Conservation (phyloP, 202 grass and related monocot genomes). For the Digitaria exilis region DNA sequence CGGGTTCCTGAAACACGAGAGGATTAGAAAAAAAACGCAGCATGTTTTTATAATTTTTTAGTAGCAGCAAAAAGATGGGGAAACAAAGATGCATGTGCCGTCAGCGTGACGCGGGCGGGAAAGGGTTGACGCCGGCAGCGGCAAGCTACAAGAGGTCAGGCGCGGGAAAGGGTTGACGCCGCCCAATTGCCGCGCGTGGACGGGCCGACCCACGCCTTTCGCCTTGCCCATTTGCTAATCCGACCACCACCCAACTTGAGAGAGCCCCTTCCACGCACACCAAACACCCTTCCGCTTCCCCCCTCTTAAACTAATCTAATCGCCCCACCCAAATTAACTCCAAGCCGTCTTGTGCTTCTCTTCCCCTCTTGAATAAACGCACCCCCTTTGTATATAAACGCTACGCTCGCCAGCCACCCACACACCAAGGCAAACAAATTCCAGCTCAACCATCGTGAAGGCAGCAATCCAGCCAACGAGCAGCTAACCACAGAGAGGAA, state of each 20-base stretch:
- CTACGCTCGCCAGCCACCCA: constrained; percentile 17
- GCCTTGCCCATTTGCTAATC: not conserved
- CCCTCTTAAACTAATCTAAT: constrained; percentile 29
- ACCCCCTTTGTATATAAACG: constrained; percentile 44
- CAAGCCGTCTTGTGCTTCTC: constrained; percentile 6
- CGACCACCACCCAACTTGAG: constrained; percentile 35
- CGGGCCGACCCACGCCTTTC: not conserved
- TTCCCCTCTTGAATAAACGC: not conserved
- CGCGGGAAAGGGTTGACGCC: not conserved
- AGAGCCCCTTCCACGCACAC: constrained; percentile 53
- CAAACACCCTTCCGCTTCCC: constrained; percentile 26
- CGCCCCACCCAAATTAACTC: constrained; percentile 29
- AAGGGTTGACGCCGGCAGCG: constrained; percentile 8
- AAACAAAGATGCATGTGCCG: not conserved
- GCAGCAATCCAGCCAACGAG: not conserved
- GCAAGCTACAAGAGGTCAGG: not conserved
- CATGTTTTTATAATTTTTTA: not conserved
- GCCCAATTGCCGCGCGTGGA: constrained; percentile 42
- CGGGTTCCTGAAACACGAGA: not conserved
- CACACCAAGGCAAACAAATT: not conserved
- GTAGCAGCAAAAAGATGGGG: not conserved
- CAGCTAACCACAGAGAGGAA: not conserved
- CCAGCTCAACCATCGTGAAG: constrained; percentile 1
- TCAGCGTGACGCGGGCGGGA: not conserved
- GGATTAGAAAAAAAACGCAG: not conserved